These are phyloP conservation scores for Metschnikowia picachoensis DNA, from an alignment of 805 yeast genomes.

Conservation along the genomic window DNA sequence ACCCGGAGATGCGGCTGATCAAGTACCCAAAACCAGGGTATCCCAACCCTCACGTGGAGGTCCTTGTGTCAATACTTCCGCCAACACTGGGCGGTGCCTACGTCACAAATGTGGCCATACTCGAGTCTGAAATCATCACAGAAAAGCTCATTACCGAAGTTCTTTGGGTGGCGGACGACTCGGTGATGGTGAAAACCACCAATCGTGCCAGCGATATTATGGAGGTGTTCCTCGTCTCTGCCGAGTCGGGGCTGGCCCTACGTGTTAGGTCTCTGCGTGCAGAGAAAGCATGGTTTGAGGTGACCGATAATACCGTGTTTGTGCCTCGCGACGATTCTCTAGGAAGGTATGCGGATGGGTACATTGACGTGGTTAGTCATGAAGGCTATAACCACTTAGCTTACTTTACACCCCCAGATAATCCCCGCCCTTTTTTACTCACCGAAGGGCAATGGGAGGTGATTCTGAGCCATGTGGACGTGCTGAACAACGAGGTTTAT, in stretches of 20 bases:
- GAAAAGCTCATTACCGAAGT: conserved; percentile 52
- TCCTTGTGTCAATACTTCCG: conserved; percentile 15
- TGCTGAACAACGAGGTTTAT: conserved; percentile 44
- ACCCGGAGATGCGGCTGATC: conserved; percentile 53
- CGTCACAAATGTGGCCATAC: conserved; percentile 8
- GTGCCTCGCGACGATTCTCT: conserved; percentile 34
- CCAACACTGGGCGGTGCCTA: conserved; percentile 11
- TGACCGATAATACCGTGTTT: conserved; percentile 29
- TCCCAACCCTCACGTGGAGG: conserved; percentile 62
- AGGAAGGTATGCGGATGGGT: conserved; percentile 50
- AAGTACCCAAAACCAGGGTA: conserved; percentile 81
- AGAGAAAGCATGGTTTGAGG: conserved; percentile 59
- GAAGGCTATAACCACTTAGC: conserved; percentile 75
- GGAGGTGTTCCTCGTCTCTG: conserved; percentile 46
- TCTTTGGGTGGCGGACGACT: conserved; percentile 50
- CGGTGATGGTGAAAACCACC: conserved; percentile 54
- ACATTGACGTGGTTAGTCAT: conserved; percentile 69
- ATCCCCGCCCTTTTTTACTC: conserved; percentile 44
- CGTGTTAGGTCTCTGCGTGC: conserved; percentile 45
- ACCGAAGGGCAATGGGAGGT: conserved; percentile 88
- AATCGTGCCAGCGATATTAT: conserved; percentile 59
- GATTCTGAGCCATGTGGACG: conserved; percentile 31
- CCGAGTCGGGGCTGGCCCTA: conserved; percentile 22
- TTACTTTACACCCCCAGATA: conserved; percentile 67
- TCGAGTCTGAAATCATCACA: conserved; percentile 9